Conservation (phyloP, 2,329 filamentous ascomycete species). For the Dactylonectria macrodidyma region DNA sequence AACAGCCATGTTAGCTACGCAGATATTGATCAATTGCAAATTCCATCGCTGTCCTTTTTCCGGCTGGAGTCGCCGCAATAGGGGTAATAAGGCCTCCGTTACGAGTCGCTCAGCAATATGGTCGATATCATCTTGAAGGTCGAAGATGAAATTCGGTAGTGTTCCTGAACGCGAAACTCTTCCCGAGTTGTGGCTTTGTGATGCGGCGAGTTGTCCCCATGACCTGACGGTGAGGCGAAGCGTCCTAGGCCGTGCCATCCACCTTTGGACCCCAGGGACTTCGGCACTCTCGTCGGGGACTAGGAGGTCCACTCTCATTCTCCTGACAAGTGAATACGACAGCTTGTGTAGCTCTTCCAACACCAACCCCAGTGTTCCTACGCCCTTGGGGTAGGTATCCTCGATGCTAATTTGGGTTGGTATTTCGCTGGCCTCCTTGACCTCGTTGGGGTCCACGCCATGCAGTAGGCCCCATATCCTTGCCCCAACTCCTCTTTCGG, state of each 20-base stretch:
- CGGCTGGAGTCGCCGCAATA: constrained; percentile 83
- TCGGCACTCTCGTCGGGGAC: constrained; percentile 61
- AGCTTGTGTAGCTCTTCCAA: constrained; percentile 78
- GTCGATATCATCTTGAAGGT: constrained; percentile 70
- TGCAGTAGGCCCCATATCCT: constrained; percentile 86
- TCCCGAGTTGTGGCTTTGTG: constrained; percentile 71
- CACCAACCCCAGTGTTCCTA: constrained; percentile 76
- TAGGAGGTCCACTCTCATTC: constrained; percentile 85
- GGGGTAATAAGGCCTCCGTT: constrained; percentile 75
- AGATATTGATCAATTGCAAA: constrained; percentile 87
- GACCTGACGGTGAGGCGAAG: constrained; percentile 85
- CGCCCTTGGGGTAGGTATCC: constrained; percentile 82
- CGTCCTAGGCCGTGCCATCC: constrained; percentile 87
- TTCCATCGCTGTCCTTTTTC: constrained; percentile 80
- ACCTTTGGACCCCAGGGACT: constrained; percentile 59
- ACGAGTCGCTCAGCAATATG: constrained; percentile 78
- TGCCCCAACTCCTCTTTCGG: constrained; percentile 78
- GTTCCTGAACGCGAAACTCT: constrained; percentile 83
- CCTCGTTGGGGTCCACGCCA: constrained; percentile 82
- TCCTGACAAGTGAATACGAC: constrained; percentile 77
- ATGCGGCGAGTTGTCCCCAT: constrained; percentile 55
- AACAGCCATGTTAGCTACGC: constrained; percentile 86
- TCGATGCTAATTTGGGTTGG: constrained; percentile 95
- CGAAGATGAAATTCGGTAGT: constrained; percentile 82
- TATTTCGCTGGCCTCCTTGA: constrained; percentile 78